phyloP scores from a whole-genome alignment of 305 asterid genomes.

The Monarda citriodora region DNA sequence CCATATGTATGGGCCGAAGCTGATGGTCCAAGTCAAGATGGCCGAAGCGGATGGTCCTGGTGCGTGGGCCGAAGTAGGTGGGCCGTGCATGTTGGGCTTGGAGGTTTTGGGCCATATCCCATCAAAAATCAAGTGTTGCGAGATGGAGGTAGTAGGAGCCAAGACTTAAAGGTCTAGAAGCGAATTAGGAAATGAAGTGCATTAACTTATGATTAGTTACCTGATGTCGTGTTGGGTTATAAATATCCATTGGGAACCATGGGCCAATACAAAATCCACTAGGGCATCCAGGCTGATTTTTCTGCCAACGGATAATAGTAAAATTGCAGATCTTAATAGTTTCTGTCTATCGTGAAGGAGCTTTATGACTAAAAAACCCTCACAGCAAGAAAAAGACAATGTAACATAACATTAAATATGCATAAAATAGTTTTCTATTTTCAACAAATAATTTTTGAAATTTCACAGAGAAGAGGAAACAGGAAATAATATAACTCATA shows the following conservation, averaged over 20 bases:
- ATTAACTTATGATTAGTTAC: slow-evolving; percentile 28
- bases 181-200: slow-evolving; percentile 4
- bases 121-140: no score
- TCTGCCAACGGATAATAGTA: slow-evolving; percentile 61
- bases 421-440: not conserved
- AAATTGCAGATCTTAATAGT: not conserved
- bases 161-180: not conserved
- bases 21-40: no score
- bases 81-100: no score
- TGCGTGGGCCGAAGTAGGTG: no score
- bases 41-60: no score
- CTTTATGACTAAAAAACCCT: slow-evolving; percentile 7
- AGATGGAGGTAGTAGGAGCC: no score
- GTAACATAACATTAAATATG: not conserved
- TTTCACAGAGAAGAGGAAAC: not conserved
- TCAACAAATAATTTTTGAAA: not conserved
- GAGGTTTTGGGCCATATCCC: no score
- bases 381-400: not conserved
- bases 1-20: no score
- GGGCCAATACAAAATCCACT: slow-evolving; percentile 88
- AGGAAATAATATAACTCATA: not conserved
- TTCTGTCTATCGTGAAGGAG: not conserved
- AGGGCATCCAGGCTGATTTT: slow-evolving; percentile 90
- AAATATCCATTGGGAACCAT: slow-evolving; percentile 97
- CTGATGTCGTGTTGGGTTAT: slow-evolving; percentile 98